phyloP scores from a whole-genome alignment of 352 stramenopile species.

The Globisporangium spinosum region DNA sequence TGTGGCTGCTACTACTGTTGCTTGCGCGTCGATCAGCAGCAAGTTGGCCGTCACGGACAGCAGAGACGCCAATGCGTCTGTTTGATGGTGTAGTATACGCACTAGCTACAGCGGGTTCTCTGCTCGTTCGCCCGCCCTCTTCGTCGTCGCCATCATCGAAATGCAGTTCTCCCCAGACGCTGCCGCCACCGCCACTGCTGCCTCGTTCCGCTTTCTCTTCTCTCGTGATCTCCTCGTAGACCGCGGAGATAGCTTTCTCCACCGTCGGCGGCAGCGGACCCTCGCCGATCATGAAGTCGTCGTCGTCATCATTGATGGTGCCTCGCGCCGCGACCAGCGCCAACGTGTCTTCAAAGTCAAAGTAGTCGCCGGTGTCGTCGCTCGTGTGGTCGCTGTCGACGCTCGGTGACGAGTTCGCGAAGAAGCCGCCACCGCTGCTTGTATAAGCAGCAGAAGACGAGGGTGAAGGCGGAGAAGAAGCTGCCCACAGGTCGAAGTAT shows the following conservation, averaged over 20 bases:
- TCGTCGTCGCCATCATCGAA: background rate
- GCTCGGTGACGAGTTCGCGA: background rate
- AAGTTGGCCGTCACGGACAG: background rate
- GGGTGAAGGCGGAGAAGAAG: background rate
- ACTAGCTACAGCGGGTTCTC: background rate
- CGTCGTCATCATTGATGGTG: background rate
- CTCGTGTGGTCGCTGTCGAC: conserved; percentile 8
- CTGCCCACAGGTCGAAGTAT: background rate
- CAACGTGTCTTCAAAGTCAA: conserved; percentile 10
- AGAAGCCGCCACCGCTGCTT: background rate
- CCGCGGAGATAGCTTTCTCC: conserved; percentile 7
- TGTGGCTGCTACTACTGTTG: background rate
- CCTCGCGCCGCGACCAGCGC: background rate
- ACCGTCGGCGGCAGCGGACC: background rate
- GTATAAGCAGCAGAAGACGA: background rate
- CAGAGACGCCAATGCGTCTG: background rate
- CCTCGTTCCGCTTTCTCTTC: conserved; percentile 6
- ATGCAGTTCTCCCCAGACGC: background rate
- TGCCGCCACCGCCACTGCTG: background rate
- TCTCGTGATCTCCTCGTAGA: conserved; percentile 7
- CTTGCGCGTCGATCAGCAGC: background rate
- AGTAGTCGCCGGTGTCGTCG: conserved; percentile 3
- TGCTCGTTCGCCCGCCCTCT: background rate
- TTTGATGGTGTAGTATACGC: background rate
- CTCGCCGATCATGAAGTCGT: background rate